Evolutionary conservation across 208 protist species (phyloP).

Genomic region (Leishmania turanica): DNA sequence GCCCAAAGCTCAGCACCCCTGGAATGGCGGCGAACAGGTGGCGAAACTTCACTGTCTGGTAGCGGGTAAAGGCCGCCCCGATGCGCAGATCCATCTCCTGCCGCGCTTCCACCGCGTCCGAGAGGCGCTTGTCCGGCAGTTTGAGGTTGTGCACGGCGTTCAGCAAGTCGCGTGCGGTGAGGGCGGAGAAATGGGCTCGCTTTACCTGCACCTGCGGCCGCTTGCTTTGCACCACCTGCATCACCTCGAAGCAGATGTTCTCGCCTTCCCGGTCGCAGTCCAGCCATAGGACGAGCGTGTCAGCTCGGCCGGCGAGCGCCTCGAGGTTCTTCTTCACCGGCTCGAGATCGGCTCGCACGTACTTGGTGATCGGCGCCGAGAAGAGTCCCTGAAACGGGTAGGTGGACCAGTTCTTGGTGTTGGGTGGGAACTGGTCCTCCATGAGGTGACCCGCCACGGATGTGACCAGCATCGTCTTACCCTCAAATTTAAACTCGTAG

Average conservation of each 20-base stretch:
- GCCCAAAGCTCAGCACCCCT: slow-evolving; percentile 92
- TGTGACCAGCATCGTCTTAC: slow-evolving; percentile 94
- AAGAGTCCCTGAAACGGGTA: slow-evolving; percentile 94
- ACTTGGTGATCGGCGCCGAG: slow-evolving; percentile 76
- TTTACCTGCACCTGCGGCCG: slow-evolving; percentile 60
- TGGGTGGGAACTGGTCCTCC: slow-evolving; percentile 86
- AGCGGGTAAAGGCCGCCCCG: slow-evolving; percentile 96
- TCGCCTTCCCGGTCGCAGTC: slow-evolving; percentile 98
- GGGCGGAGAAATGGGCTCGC: slow-evolving; percentile 92
- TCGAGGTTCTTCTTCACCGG: slow-evolving; percentile 84
- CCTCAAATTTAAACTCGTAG: slow-evolving; percentile 77
- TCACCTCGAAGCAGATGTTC: slow-evolving; percentile 98
- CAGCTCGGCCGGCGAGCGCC: slow-evolving; percentile 55
- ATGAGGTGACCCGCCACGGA: slow-evolving; percentile 97
- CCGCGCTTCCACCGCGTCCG: slow-evolving; percentile 94
- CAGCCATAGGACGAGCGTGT: slow-evolving; percentile 94
- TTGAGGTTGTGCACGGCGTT: slow-evolving; percentile 83
- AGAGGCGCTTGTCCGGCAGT: slow-evolving; percentile 84
- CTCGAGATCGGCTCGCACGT: slow-evolving; percentile 71
- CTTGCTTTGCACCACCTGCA: slow-evolving; percentile 63
- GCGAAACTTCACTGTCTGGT: slow-evolving; percentile 86
- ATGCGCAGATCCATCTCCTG: slow-evolving; percentile 97
- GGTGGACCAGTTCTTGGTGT: slow-evolving; percentile 84
- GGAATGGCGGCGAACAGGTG: slow-evolving; percentile 73
- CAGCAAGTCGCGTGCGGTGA: slow-evolving; percentile 86